phyloP scores from a whole-genome alignment of 805 yeast genomes.

The Candida stauntonica region DNA sequence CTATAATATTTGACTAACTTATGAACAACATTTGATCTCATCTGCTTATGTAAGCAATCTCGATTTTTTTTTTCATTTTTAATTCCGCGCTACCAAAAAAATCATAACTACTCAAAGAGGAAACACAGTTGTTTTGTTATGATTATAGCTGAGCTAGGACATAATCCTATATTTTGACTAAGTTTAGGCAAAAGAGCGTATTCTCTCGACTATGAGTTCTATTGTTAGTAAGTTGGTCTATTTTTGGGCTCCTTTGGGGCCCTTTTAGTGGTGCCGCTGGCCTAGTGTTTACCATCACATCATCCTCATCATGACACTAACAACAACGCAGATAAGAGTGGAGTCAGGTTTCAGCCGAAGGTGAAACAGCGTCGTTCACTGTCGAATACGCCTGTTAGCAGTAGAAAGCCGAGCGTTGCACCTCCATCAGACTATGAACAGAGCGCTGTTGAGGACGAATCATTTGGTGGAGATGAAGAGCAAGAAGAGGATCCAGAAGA shows the following conservation, averaged over 20 bases:
- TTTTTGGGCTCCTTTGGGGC: background rate
- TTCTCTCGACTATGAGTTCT: conserved; percentile 37
- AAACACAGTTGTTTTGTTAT: too few species aligned
- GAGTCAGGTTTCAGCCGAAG: conserved; percentile 66
- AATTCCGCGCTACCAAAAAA: background rate
- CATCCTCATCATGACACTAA: conserved; percentile 3
- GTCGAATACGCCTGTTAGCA: conserved; percentile 23
- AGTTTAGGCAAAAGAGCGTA: too few species aligned
- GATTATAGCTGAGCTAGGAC: too few species aligned
- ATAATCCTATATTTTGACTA: too few species aligned
- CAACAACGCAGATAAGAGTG: conserved; percentile 37
- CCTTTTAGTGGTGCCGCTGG: too few species aligned
- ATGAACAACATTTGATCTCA: too few species aligned
- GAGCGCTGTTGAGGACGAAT: background rate
- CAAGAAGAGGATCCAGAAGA: conserved; percentile 8
- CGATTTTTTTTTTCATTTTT: conserved; percentile 2
- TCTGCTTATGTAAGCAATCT: conserved; percentile 1
- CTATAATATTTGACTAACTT: background rate
- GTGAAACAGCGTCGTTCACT: conserved; percentile 38
- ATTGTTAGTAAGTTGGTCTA: conserved; percentile 34
- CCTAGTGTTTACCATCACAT: too few species aligned
- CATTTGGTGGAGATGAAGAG: conserved; percentile 10
- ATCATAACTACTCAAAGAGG: background rate
- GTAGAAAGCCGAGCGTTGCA: conserved; percentile 24
- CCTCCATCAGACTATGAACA: conserved; percentile 8